Evolutionary conservation across 768 basidiomycete species (phyloP).

Genomic region (Russula brevipes): DNA sequence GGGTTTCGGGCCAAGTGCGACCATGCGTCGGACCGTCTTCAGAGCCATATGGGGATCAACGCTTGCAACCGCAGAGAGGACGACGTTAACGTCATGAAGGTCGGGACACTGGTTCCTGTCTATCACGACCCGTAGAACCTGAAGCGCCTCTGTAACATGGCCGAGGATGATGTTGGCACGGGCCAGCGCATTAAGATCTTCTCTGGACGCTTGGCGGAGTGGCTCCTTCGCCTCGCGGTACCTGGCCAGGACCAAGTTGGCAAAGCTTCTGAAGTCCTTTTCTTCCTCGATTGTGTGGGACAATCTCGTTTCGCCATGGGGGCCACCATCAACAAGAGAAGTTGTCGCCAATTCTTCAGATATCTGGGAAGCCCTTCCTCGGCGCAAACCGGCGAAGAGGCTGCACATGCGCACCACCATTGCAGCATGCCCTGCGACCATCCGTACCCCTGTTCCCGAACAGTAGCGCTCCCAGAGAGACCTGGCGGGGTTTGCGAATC

Average conservation of each 20-base stretch:
- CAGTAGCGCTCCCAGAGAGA: conserved; percentile 55
- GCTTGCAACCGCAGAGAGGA: conserved; percentile 49
- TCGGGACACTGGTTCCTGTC: conserved; percentile 52
- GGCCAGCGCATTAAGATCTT: conserved; percentile 53
- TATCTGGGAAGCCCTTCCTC: neutral
- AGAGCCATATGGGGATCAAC: conserved; percentile 44
- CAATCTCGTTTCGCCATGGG: neutral
- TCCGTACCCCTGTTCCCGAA: conserved; percentile 35
- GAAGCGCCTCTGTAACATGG: conserved; percentile 42
- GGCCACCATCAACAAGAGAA: neutral
- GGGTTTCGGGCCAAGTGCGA: conserved; percentile 42
- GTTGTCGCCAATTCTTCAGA: neutral
- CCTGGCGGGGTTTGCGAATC: conserved; percentile 46
- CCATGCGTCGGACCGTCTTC: conserved; percentile 49
- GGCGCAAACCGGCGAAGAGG: conserved; percentile 33
- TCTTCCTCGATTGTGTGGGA: conserved; percentile 1
- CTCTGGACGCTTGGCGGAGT: conserved; percentile 43
- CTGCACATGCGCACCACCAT: conserved; percentile 49
- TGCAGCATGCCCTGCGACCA: conserved; percentile 42
- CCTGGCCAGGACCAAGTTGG: conserved; percentile 40
- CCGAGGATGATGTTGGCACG: conserved; percentile 58
- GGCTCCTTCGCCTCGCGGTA: conserved; percentile 45
- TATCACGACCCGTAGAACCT: conserved; percentile 43
- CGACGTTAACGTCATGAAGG: conserved; percentile 59
- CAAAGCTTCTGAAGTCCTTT: conserved; percentile 34